A percentile compares a stretch with the other conserved stretches of the same genome.
Conservation (phyloP, 306 rosid species). For the Cercis canadensis region DNA sequence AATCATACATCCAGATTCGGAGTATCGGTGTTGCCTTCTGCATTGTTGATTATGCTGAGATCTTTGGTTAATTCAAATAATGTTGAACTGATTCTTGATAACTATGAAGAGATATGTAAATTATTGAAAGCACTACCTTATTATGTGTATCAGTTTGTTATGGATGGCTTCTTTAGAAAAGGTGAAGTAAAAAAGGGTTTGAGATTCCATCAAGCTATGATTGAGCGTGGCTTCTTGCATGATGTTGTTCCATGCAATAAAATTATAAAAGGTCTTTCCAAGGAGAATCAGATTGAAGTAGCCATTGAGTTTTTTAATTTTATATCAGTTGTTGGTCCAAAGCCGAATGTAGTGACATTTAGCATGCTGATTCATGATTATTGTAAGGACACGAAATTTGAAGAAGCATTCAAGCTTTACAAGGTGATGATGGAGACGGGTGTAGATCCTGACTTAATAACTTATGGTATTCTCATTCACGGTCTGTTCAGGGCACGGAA, state of each 20-base stretch:
- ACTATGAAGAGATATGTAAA: constrained; percentile 19
- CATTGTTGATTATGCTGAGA: constrained; percentile 18
- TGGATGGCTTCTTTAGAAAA: constrained; percentile 24
- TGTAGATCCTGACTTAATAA: constrained; percentile 36
- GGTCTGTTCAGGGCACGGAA: constrained; percentile 37
- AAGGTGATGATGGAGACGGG: constrained; percentile 36
- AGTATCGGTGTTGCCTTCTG: constrained; percentile 2
- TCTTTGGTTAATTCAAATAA: constrained; percentile 31
- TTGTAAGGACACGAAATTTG: constrained; percentile 35
- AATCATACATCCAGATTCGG: constrained; percentile 12
- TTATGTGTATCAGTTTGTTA: constrained; percentile 30
- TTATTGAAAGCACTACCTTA: constrained; percentile 11
- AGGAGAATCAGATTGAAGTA: neutral
- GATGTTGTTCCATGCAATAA: constrained; percentile 30
- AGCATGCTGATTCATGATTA: constrained; percentile 33
- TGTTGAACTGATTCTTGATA: constrained; percentile 24
- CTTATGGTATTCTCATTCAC: constrained; percentile 36
- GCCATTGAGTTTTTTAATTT: constrained; percentile 20
- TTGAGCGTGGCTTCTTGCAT: constrained; percentile 28
- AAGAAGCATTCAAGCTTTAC: constrained; percentile 37
- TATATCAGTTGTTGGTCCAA: constrained; percentile 30
- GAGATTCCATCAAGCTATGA: constrained; percentile 28
- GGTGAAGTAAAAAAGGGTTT: constrained; percentile 27
- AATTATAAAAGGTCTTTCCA: constrained; percentile 13
- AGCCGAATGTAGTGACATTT: constrained; percentile 38